phyloP scores from a whole-genome alignment of 1,139 yeast genomes.

The Candida sp. region DNA sequence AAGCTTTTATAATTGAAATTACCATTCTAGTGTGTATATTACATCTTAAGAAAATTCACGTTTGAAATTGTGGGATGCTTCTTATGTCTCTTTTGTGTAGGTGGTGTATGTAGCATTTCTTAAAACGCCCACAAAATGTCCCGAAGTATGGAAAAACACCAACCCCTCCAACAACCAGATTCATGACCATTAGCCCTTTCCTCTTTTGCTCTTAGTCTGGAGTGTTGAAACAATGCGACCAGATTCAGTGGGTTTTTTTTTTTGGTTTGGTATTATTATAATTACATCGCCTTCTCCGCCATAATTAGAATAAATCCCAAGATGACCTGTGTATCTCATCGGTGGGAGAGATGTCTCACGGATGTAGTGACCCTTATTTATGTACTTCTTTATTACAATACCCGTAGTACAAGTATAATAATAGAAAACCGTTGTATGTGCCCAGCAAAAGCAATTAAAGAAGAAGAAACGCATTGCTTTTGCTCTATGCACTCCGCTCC shows the following conservation, averaged over 20 bases:
- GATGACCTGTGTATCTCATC: too few relatives aligned
- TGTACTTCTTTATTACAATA: neutral
- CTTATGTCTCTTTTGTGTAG: neutral
- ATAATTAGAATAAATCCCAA: too few relatives aligned
- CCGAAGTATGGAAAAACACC: too few relatives aligned
- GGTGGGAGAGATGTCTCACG: neutral
- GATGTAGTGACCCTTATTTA: neutral
- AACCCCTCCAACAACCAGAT: neutral
- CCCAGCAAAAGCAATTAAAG: neutral
- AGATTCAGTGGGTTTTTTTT: neutral
- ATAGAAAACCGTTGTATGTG: neutral
- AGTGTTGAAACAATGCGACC: neutral
- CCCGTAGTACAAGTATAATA: neutral
- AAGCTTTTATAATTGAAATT: constrained; percentile 1
- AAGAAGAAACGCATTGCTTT: neutral
- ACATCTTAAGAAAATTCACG: neutral
- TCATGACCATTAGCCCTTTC: neutral
- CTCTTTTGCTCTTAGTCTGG: neutral
- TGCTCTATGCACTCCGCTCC: too few relatives aligned
- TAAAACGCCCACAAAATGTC: neutral
- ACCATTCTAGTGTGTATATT: neutral
- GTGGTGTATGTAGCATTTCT: neutral
- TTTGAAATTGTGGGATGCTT: neutral
- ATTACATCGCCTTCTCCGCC: too few relatives aligned
- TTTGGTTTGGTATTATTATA: neutral